Conservation (phyloP, 108 stramenopile species). For the Cyclotella baltica region DNA sequence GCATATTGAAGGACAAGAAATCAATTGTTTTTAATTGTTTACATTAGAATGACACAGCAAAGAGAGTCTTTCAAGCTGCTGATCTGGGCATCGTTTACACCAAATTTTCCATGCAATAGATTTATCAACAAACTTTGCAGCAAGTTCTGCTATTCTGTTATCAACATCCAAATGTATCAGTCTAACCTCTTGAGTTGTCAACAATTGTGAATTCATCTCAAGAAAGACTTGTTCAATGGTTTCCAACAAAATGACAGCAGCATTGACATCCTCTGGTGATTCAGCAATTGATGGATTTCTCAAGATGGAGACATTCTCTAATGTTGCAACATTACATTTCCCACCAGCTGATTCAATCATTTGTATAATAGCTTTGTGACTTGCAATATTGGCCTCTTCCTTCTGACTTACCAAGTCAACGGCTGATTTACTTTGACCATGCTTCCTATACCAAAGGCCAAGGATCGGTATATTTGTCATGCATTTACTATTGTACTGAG, state of each 20-base stretch:
- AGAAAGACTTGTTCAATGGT: slow-evolving; percentile 31
- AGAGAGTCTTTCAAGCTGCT: slow-evolving; percentile 28
- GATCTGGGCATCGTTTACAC: slow-evolving; percentile 29
- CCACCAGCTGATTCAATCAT: slow-evolving; percentile 6
- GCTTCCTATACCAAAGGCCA: slow-evolving; percentile 59
- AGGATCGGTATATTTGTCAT: slow-evolving; percentile 39
- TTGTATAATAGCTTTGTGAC: slow-evolving; percentile 18
- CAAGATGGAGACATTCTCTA: slow-evolving; percentile 30
- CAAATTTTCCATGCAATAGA: slow-evolving; percentile 23
- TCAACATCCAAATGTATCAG: slow-evolving; percentile 46
- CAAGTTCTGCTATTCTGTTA: slow-evolving; percentile 47
- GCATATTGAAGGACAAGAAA: too few species aligned
- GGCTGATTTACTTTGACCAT: slow-evolving; percentile 22
- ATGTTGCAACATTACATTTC: not conserved
- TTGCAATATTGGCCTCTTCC: slow-evolving; percentile 30
- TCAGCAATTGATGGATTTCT: slow-evolving; percentile 31
- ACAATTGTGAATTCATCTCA: slow-evolving; percentile 5
- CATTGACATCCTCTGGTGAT: slow-evolving; percentile 22
- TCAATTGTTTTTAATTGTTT: not conserved
- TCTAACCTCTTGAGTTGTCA: slow-evolving; percentile 33
- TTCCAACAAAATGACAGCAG: slow-evolving; percentile 35
- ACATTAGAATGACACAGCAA: slow-evolving; percentile 23
- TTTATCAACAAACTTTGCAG: slow-evolving; percentile 17
- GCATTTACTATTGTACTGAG: slow-evolving; percentile 19
- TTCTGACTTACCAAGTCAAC: slow-evolving; percentile 19